A percentile compares a stretch with the other conserved stretches of the same genome.
phyloP scores from a whole-genome alignment of 257 asterid genomes.

The Nicotiana tabacum region DNA sequence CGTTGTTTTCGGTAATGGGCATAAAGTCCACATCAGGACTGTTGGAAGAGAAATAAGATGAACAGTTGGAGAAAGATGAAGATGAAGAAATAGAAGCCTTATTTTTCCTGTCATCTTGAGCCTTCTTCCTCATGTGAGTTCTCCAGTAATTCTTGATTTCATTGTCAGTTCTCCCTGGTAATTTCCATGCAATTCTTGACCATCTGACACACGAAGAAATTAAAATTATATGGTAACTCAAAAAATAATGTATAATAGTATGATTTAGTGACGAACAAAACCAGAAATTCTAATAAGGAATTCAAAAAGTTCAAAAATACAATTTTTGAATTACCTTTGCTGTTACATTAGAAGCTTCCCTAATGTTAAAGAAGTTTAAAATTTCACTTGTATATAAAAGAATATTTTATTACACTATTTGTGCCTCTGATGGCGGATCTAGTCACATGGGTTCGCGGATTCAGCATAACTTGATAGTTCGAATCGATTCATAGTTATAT shows the following conservation, averaged over 20 bases:
- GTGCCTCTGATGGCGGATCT: not conserved
- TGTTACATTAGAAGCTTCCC: not conserved
- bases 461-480: not conserved
- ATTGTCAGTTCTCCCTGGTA: constrained; percentile 90
- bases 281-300: no score
- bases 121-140: constrained; percentile 75
- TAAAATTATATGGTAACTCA: not conserved
- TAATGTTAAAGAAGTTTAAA: not conserved
- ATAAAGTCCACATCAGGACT: constrained; percentile 20
- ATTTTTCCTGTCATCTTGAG: constrained; percentile 49
- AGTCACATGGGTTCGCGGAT: not conserved
- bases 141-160: constrained; percentile 95
- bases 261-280: no score
- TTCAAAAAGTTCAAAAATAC: no score
- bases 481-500: no score
- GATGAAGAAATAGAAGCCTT: constrained; percentile 14
- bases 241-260: no score
- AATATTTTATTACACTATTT: no score
- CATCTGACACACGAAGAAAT: constrained; percentile 38
- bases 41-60: constrained; percentile 28
- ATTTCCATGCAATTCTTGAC: constrained; percentile 78
- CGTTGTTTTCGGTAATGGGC: constrained; percentile 18
- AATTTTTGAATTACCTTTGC: not conserved
- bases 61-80: constrained; percentile 37
- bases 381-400: no score